These are phyloP conservation scores for Meira miltonrushii DNA, from an alignment of 1,284 basidiomycete species.

Conservation along the genomic window DNA sequence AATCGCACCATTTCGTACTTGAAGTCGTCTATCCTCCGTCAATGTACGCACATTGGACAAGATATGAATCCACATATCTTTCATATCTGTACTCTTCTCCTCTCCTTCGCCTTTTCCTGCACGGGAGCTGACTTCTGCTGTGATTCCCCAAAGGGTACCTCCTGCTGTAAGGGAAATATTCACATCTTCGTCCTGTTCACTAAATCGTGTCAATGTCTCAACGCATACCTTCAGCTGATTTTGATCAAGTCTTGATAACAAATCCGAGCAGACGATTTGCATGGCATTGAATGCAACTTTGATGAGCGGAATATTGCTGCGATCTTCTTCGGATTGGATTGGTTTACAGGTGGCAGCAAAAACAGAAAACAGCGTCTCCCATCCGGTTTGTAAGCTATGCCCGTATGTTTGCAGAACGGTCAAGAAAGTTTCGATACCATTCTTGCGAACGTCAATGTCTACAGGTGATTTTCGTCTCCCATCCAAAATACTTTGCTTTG, in stretches of 20 bases:
- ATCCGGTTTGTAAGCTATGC: slow-evolving; percentile 81
- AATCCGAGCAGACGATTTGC: slow-evolving; percentile 84
- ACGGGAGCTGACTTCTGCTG: slow-evolving; percentile 41
- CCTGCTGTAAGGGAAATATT: slow-evolving; percentile 79
- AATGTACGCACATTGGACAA: slow-evolving; percentile 75
- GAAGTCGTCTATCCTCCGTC: slow-evolving; percentile 73
- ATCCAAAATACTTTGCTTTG: slow-evolving; percentile 67
- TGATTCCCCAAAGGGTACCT: slow-evolving; percentile 45
- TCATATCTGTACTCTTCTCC: slow-evolving; percentile 14
- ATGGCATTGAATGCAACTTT: slow-evolving; percentile 90
- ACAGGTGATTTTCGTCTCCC: slow-evolving; percentile 51
- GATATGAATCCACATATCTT: slow-evolving; percentile 75
- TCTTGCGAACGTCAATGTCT: slow-evolving; percentile 68
- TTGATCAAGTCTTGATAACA: slow-evolving; percentile 72
- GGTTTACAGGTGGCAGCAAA: slow-evolving; percentile 32
- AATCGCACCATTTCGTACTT: slow-evolving; percentile 86
- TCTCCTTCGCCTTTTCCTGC: slow-evolving; percentile 8
- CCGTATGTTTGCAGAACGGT: slow-evolving; percentile 79
- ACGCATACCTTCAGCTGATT: slow-evolving; percentile 81
- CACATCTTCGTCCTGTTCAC: slow-evolving; percentile 77
- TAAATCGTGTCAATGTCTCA: slow-evolving; percentile 80
- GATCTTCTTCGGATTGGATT: not conserved
- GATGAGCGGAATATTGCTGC: slow-evolving; percentile 53
- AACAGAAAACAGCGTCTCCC: slow-evolving; percentile 87
- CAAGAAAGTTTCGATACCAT: slow-evolving; percentile 81